Conservation (phyloP, 2,329 filamentous ascomycete species). For the Ploettnerulaceae sp. region DNA sequence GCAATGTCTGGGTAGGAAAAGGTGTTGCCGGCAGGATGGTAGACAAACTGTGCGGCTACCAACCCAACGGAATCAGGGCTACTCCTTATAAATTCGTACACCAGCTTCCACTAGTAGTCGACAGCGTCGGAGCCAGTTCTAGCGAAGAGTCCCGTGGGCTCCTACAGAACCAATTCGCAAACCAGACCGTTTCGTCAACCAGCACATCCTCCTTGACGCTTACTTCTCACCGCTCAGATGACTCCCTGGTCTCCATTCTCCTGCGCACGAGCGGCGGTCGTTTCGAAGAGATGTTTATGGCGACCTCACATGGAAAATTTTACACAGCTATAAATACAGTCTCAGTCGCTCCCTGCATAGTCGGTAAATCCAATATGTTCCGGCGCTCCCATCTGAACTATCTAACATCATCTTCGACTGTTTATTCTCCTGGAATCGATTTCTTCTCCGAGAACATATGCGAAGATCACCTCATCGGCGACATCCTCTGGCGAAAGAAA, state of each 20-base stretch:
- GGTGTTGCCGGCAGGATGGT: slow-evolving; percentile 85
- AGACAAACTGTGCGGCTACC: slow-evolving; percentile 72
- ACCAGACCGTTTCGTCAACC: slow-evolving; percentile 25
- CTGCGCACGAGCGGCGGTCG: slow-evolving; percentile 63
- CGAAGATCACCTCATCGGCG: slow-evolving; percentile 94
- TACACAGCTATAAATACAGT: slow-evolving; percentile 97
- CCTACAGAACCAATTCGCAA: slow-evolving; percentile 14
- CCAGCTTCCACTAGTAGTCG: slow-evolving; percentile 85
- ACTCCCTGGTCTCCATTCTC: slow-evolving; percentile 24
- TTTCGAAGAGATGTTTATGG: slow-evolving; percentile 92
- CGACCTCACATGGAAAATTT: slow-evolving; percentile 92
- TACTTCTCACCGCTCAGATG: slow-evolving; percentile 22
- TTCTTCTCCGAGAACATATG: slow-evolving; percentile 96
- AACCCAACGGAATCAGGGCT: slow-evolving; percentile 43
- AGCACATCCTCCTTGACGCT: slow-evolving; percentile 34
- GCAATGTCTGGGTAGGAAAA: slow-evolving; percentile 86
- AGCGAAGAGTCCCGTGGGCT: slow-evolving; percentile 25
- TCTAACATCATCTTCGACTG: slow-evolving; percentile 48
- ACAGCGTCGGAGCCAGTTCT: slow-evolving; percentile 47
- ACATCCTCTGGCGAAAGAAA: slow-evolving; percentile 75
- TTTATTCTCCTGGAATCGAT: slow-evolving; percentile 66
- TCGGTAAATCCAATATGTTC: slow-evolving; percentile 99
- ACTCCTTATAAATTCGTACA: slow-evolving; percentile 87
- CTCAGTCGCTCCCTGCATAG: slow-evolving; percentile 82
- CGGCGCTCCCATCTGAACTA: slow-evolving; percentile 82